Conservation (phyloP, 2,329 filamentous ascomycete species). For the Fusarium pseudograminearum region DNA sequence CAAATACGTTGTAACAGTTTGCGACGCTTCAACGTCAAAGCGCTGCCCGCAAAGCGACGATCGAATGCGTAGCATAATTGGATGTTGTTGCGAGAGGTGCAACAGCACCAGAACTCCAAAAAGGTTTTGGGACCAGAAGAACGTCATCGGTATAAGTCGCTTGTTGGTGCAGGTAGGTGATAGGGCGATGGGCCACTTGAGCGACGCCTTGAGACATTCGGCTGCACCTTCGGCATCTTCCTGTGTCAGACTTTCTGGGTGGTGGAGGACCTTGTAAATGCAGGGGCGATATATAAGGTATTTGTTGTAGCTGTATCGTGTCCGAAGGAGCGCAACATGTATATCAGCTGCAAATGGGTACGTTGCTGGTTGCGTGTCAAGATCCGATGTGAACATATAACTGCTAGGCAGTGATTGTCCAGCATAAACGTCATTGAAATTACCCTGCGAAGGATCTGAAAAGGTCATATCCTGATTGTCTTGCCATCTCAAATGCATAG, state of each 20-base stretch:
- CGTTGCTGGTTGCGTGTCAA: conserved; percentile 44
- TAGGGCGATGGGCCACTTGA: conserved; percentile 71
- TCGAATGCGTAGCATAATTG: conserved; percentile 63
- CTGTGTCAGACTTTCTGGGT: conserved; percentile 63
- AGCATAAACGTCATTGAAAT: conserved; percentile 37
- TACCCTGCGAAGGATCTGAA: conserved; percentile 35
- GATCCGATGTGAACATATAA: conserved; percentile 44
- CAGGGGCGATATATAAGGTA: conserved; percentile 70
- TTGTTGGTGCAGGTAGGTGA: conserved; percentile 69
- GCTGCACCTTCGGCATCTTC: conserved; percentile 68
- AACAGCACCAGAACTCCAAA: conserved; percentile 69
- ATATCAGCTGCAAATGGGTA: conserved; percentile 68
- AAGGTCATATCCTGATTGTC: conserved; percentile 59
- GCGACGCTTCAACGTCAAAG: conserved; percentile 64
- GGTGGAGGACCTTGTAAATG: conserved; percentile 70
- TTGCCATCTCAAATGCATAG: conserved; percentile 67
- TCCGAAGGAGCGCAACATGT: conserved; percentile 67
- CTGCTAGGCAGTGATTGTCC: conserved; percentile 37
- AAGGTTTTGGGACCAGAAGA: conserved; percentile 73
- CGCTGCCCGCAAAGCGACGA: conserved; percentile 59
- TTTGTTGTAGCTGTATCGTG: conserved; percentile 69
- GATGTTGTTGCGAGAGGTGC: conserved; percentile 65
- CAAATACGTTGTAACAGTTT: conserved; percentile 65
- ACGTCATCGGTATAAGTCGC: conserved; percentile 68
- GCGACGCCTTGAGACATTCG: conserved; percentile 67